Evolutionary conservation across 2,329 filamentous ascomycete species (phyloP).

Genomic region (Phialemoniopsis sp.): DNA sequence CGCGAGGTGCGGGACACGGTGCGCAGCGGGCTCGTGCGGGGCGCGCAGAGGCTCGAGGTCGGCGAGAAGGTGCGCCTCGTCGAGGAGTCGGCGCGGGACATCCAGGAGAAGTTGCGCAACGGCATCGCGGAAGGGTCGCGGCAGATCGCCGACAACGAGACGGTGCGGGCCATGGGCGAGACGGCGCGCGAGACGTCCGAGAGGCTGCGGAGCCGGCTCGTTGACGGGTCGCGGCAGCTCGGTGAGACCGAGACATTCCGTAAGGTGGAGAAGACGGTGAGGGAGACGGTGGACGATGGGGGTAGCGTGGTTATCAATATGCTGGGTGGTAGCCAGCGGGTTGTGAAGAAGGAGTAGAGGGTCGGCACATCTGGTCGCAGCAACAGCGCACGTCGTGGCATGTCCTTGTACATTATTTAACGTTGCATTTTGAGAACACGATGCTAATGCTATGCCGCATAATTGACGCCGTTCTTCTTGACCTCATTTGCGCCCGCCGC

Average conservation of each 20-base stretch:
- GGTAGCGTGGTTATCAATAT: constrained; percentile 13
- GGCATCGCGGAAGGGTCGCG: too few relatives aligned
- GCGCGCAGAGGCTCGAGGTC: background rate
- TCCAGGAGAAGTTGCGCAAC: too few relatives aligned
- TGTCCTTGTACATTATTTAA: background rate
- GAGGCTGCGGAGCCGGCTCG: too few relatives aligned
- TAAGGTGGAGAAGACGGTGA: constrained; percentile 5
- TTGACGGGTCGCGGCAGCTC: too few relatives aligned
- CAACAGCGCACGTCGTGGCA: background rate
- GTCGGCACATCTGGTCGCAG: too few relatives aligned
- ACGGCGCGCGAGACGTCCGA: too few relatives aligned
- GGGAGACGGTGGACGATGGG: background rate
- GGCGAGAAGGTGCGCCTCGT: constrained; percentile 1
- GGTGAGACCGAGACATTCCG: background rate
- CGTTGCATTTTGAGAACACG: background rate
- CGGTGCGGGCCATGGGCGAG: too few relatives aligned
- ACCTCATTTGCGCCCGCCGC: constrained; percentile 81
- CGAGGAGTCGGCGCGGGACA: background rate
- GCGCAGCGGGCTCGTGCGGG: too few relatives aligned
- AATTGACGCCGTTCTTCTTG: constrained; percentile 72
- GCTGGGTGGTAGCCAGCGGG: constrained; percentile 14
- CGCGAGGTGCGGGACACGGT: background rate
- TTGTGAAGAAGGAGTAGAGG: background rate
- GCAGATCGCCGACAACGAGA: too few relatives aligned
- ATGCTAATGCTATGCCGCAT: constrained; percentile 61